A percentile compares a stretch with the other conserved stretches of the same genome.
These are phyloP conservation scores for Kodamaea kakaduensis DNA, from an alignment of 805 yeast species.

Conservation along the genomic window DNA sequence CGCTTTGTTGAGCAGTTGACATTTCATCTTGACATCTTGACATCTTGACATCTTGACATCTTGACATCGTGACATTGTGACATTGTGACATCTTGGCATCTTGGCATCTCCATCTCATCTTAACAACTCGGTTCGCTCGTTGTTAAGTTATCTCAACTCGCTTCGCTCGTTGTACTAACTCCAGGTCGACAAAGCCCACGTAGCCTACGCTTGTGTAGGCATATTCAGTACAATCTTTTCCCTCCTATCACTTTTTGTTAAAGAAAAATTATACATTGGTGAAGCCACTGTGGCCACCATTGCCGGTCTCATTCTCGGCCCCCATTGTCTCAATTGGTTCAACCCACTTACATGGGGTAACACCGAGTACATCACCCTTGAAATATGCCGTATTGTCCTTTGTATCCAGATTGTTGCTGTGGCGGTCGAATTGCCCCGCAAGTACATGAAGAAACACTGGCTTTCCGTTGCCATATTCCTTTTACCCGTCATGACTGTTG, in stretches of 20 bases:
- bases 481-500: conserved; percentile 84
- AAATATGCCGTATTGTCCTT: conserved; percentile 74
- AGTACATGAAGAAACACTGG: conserved; percentile 85
- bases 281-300: conserved; percentile 88
- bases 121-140: background rate
- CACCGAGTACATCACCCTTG: conserved; percentile 75
- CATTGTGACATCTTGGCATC: too few relatives aligned
- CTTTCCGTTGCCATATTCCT: conserved; percentile 66
- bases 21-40: too few relatives aligned
- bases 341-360: conserved; percentile 84
- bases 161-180: conserved; percentile 12
- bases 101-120: too few relatives aligned
- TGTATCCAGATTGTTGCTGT: conserved; percentile 91
- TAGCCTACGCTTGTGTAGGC: conserved; percentile 85
- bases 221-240: conserved; percentile 79
- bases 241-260: conserved; percentile 72
- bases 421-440: conserved; percentile 88
- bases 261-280: conserved; percentile 81
- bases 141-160: background rate
- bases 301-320: conserved; percentile 85
- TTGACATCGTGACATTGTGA: too few relatives aligned
- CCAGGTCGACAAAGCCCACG: conserved; percentile 61
- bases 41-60: too few relatives aligned
- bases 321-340: conserved; percentile 81
- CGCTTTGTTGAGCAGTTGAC: too few relatives aligned